Conservation (phyloP, 805 yeast genomes). For the Isabelozyma heimii region DNA sequence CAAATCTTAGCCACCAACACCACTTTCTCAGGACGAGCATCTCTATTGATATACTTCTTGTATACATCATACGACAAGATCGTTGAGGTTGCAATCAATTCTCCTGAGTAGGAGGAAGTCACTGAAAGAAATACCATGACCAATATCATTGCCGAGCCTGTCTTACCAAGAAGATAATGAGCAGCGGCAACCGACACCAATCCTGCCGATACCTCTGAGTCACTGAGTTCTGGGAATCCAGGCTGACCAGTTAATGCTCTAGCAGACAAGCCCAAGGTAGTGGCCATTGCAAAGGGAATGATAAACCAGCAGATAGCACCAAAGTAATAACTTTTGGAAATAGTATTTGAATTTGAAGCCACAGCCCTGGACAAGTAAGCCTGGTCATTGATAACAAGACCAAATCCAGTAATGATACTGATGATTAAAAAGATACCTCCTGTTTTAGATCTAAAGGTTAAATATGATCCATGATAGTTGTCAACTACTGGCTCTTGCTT, state of each 20-base stretch:
- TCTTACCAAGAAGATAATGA: slow-evolving; percentile 75
- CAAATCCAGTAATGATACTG: slow-evolving; percentile 19
- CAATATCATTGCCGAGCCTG: slow-evolving; percentile 84
- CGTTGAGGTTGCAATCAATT: slow-evolving; percentile 82
- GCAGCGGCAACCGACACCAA: slow-evolving; percentile 77
- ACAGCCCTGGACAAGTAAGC: slow-evolving; percentile 8
- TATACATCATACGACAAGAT: slow-evolving; percentile 83
- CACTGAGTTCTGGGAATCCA: slow-evolving; percentile 70
- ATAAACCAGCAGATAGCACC: slow-evolving; percentile 94
- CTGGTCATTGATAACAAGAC: slow-evolving; percentile 25
- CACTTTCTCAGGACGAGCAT: slow-evolving; percentile 70
- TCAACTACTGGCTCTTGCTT: slow-evolving; percentile 73
- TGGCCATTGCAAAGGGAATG: slow-evolving; percentile 77
- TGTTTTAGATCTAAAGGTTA: slow-evolving; percentile 79
- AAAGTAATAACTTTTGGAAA: slow-evolving; percentile 47
- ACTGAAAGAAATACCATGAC: slow-evolving; percentile 86
- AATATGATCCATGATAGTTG: slow-evolving; percentile 80
- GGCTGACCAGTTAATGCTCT: slow-evolving; percentile 67
- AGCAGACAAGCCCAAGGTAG: slow-evolving; percentile 83
- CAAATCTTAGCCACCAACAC: slow-evolving; percentile 66
- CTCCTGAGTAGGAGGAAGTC: slow-evolving; percentile 89
- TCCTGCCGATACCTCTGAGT: slow-evolving; percentile 78
- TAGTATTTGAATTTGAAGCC: neutral
- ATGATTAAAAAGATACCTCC: slow-evolving; percentile 53
- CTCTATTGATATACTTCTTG: slow-evolving; percentile 75